phyloP scores from a whole-genome alignment of 768 basidiomycete species.

The Macrolepiota albuminosa region DNA sequence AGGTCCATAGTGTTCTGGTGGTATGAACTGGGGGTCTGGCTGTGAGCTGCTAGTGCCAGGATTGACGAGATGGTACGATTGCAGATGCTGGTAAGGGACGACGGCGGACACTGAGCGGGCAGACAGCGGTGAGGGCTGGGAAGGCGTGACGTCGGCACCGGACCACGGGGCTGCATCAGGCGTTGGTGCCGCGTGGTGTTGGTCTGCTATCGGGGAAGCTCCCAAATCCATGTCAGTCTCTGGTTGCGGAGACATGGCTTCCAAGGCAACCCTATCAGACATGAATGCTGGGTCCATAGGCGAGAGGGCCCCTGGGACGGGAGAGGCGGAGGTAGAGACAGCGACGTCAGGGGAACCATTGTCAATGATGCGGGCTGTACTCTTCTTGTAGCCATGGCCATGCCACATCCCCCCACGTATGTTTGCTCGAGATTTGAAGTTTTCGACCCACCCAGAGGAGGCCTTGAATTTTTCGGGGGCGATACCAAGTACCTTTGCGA shows the following conservation, averaged over 20 bases:
- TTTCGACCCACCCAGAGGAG: conserved; percentile 89
- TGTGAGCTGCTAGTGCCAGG: not conserved
- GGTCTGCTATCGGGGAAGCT: conserved; percentile 22
- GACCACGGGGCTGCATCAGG: conserved; percentile 15
- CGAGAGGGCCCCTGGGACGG: conserved; percentile 20
- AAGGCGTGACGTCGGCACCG: conserved; percentile 7
- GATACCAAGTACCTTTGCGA: conserved; percentile 53
- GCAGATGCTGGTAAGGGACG: not conserved
- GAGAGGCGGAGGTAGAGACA: not conserved
- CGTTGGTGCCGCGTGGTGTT: conserved; percentile 4
- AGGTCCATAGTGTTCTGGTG: not conserved
- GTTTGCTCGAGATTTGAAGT: conserved; percentile 80
- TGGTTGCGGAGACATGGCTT: conserved; percentile 14
- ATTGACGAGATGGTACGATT: not conserved
- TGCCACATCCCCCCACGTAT: conserved; percentile 64
- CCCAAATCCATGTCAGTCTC: conserved; percentile 23
- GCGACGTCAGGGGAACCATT: not conserved
- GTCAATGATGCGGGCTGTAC: conserved; percentile 16
- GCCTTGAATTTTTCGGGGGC: conserved; percentile 80
- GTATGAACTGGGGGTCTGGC: not conserved
- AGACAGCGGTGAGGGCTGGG: conserved; percentile 8
- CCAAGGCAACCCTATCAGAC: conserved; percentile 20
- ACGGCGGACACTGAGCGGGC: conserved; percentile 3
- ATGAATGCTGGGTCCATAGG: conserved; percentile 37
- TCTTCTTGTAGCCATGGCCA: conserved; percentile 33